A percentile compares a stretch with the other conserved stretches of the same genome.
Conservation (phyloP, 441 rosid species). For the Populus tomentosa region DNA sequence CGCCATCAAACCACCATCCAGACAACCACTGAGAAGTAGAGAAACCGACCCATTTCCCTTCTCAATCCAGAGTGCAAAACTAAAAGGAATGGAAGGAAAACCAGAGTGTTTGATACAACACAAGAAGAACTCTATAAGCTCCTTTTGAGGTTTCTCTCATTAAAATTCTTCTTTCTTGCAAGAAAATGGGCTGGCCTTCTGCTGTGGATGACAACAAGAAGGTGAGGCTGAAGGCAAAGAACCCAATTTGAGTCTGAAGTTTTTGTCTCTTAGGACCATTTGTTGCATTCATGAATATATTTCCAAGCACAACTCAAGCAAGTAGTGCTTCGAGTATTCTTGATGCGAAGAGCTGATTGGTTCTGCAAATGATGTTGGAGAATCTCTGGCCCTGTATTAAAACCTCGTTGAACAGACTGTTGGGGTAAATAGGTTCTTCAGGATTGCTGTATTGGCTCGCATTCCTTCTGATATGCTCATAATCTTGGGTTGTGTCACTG, state of each 20-base stretch:
- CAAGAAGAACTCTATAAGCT: conserved; percentile 65
- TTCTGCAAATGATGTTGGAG: conserved; percentile 69
- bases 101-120: conserved; percentile 60
- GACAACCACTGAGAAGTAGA: conserved; percentile 57
- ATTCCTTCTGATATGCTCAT: conserved; percentile 10
- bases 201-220: conserved; percentile 75
- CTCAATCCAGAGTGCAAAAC: conserved; percentile 60
- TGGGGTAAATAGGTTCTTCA: conserved; percentile 26
- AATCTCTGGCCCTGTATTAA: conserved; percentile 41
- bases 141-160: conserved; percentile 66
- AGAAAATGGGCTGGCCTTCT: conserved; percentile 73
- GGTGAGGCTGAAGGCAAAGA: conserved; percentile 76
- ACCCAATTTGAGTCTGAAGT: conserved; percentile 60
- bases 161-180: conserved; percentile 64
- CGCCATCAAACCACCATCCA: conserved; percentile 68
- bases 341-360: conserved; percentile 64
- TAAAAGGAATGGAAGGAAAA: conserved; percentile 65
- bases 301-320: conserved; percentile 68
- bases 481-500: conserved; percentile 1
- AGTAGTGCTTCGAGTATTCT: conserved; percentile 59
- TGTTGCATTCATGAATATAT: conserved; percentile 49
- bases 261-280: conserved; percentile 43
- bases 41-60: conserved; percentile 53
- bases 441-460: not conserved
- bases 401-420: conserved; percentile 47